Conservation (phyloP, 345 rosid genomes). For the Iberis pinnata region DNA sequence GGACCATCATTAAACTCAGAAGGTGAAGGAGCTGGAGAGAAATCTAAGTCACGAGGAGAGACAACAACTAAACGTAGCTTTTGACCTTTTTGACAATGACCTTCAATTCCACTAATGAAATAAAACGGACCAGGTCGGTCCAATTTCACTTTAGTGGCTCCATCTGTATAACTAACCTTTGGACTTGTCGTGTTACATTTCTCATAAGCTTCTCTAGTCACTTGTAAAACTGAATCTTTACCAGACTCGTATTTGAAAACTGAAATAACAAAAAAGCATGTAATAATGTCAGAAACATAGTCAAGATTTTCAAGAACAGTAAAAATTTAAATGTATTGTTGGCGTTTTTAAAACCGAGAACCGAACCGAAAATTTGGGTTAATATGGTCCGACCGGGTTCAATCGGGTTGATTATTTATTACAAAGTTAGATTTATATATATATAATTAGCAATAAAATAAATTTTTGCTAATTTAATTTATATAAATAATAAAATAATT, state of each 20-base stretch:
- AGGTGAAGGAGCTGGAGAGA: slow-evolving; percentile 36
- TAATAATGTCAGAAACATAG: slow-evolving; percentile 15
- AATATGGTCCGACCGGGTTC: no score
- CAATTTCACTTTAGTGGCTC: slow-evolving; percentile 28
- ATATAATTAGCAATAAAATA: no score
- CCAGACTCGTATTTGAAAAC: slow-evolving; percentile 60
- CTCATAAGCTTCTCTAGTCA: slow-evolving; percentile 30
- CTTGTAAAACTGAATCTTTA: slow-evolving; percentile 44
- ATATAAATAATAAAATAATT: no score
- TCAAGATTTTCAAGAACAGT: no score
- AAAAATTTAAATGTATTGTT: no score
- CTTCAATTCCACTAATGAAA: slow-evolving; percentile 36
- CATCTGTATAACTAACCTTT: slow-evolving; percentile 23
- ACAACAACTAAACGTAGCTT: slow-evolving; percentile 29
- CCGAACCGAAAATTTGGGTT: no score
- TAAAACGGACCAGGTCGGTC: slow-evolving; percentile 28
- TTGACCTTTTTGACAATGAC: slow-evolving; percentile 37
- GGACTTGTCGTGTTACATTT: slow-evolving; percentile 32
- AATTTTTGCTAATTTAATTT: no score
- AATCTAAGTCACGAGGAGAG: slow-evolving; percentile 20
- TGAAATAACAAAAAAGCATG: slow-evolving; percentile 18
- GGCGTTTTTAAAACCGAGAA: no score
- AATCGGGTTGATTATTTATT: no score
- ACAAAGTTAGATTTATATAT: no score
- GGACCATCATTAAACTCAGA: slow-evolving; percentile 29